Base-by-base conservation (phyloP, 495 filamentous ascomycete genomes). In the Talaromyces ruber region DNA sequence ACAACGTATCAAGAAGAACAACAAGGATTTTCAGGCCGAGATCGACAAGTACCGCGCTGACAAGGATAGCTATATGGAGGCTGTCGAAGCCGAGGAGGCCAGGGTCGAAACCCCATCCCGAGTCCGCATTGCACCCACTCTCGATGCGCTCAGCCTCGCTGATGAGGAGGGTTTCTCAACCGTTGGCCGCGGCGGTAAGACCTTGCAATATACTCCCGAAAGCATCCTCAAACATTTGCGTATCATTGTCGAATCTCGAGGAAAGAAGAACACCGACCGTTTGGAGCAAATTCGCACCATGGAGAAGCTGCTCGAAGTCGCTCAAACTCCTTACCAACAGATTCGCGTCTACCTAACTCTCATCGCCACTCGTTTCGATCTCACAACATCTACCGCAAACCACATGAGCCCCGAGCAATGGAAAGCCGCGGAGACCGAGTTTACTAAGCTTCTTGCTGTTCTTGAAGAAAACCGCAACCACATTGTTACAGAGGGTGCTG, bases 251-350 rank as follows among this genome's bases (percentile, higher is more conserved):
- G 94, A 98, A 79, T 92, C 93, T 25, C 83, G 94, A 75, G 94
- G 94, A 72, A 92, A 96, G 82, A 99, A 98, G 85, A 98, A 97
- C 77, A 97, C 95, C 63, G 94, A 99, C 71, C 87, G 92, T 47
- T 71, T 83, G 37, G 94, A 98, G 76, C 94, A 98, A 77, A 97
- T 99, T 71, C 85, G 85, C 74, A 87, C 93, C 58, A 96, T 99
- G 94, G 94, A 98, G 81, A 96, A 90, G 80, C 84, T 99, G 58
- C 79, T 87, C 67, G 91, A 95, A 72, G 91, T 98, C 64, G 83
- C 95, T 45, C 84, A 82, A 63, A 92, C 86, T 34, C 90, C 94
- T 26, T 99, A 99, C 78, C 94, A 97, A 76, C 88, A 83, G 72
- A 94, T 99, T 71, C 89, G 94, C 64, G 89, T 98, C 55, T 88